These are phyloP conservation scores for Blastobotrys muscicola DNA, from an alignment of 805 yeast species.

Conservation along the genomic window DNA sequence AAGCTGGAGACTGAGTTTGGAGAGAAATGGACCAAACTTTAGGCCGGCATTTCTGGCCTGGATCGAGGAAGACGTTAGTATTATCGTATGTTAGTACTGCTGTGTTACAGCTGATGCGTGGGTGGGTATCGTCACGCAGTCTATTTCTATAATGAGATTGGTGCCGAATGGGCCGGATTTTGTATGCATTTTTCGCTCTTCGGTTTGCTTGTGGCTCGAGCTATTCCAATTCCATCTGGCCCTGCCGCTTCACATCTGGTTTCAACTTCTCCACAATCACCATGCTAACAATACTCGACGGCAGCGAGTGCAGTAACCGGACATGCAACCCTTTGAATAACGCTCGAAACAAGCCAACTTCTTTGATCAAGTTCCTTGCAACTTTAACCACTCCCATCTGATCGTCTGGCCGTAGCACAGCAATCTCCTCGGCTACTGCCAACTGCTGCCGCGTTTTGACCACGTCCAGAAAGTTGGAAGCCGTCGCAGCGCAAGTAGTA, in stretches of 20 bases:
- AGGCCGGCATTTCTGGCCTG: no score
- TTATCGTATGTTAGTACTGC: no score
- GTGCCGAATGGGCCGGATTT: no score
- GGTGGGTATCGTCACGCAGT: no score
- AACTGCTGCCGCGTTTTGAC: constrained; percentile 36
- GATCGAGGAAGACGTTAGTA: no score
- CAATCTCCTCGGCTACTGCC: constrained; percentile 30
- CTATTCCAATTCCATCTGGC: no score
- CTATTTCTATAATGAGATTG: no score
- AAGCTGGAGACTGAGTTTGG: no score
- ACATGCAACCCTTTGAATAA: constrained; percentile 28
- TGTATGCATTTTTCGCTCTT: no score
- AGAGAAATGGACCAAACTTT: no score
- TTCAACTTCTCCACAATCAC: constrained; percentile 31
- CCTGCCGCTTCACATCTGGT: constrained; percentile 22
- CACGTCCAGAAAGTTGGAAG: constrained; percentile 33
- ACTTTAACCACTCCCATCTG: constrained; percentile 25
- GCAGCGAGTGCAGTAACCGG: constrained; percentile 29
- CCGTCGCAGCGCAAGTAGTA: constrained; percentile 26
- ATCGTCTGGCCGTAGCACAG: constrained; percentile 30
- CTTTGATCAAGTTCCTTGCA: constrained; percentile 27
- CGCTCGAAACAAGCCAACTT: constrained; percentile 28
- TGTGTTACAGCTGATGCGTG: no score
- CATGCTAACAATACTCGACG: constrained; percentile 31
- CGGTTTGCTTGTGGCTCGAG: no score